Base-by-base conservation (phyloP, 1,284 basidiomycete species). In the Naganishia albida region DNA sequence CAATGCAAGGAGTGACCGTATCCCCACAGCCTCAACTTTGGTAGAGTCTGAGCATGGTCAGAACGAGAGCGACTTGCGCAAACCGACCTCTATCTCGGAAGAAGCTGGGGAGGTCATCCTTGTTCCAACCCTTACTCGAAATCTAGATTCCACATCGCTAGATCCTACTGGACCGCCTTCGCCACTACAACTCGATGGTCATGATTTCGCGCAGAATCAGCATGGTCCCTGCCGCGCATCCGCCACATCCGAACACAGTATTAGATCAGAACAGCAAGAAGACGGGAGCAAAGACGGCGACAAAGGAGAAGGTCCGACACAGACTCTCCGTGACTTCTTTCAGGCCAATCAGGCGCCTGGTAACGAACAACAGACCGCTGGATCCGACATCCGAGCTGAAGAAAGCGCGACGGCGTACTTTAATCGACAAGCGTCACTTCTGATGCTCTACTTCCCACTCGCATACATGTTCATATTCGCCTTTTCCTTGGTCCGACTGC, bases 361-460 rank as follows among this genome's bases (percentile, higher is more conserved):
- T 49, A 39, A 63, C 51, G 40, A 43, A 53, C 55, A 23, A 28
- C 49, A 28, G 25, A 48, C n/a, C 46, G 42, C 26, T 49, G 56
- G 13, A 68, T 39, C 51, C 7, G 23, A 50, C 18, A 34, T 60
- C 23, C 12, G 46, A 26, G 46, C 30, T 3, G 57, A 70, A 51
- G 69, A 75, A 53, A 74, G 72, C 8, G 76, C 76, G 10, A 62
- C 76, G 50, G 70, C 72, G 23, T 78, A 78, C 60, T 75, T 77
- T 64, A 78, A 78, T 60, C 67, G 76, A 30, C 77, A 78, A 68
- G 77, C 77, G 16, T 74, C 73, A 62, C 65, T 78, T 49, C 69
- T 78, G 60, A 78, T 78, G 76, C 67, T 78, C 50, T 78, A 76
- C 62, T 76, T 77, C 66, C 77, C 77, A 10, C 65, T 78, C 20